These are phyloP conservation scores for Aspergillus tanneri DNA, from an alignment of 2,329 filamentous ascomycete species.

Conservation along the genomic window DNA sequence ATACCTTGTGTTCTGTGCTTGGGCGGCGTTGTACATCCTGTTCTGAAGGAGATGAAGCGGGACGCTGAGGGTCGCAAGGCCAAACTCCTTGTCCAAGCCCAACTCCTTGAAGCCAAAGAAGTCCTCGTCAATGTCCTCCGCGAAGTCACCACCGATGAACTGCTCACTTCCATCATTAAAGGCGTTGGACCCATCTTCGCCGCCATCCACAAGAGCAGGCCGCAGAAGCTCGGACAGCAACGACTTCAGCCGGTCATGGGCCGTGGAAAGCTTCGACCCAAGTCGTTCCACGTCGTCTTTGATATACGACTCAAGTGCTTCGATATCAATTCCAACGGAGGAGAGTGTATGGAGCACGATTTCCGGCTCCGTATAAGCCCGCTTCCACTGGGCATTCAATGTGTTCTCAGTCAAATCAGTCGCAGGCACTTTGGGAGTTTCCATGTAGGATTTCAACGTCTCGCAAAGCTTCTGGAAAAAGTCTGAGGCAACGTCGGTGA, in stretches of 20 bases:
- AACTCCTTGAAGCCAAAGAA: slow-evolving; percentile 98
- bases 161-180: slow-evolving; percentile 98
- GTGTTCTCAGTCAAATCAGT: slow-evolving; percentile 45
- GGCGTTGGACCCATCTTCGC: slow-evolving; percentile 79
- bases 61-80: slow-evolving; percentile 81
- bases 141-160: slow-evolving; percentile 94
- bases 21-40: slow-evolving; percentile 80
- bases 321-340: slow-evolving; percentile 79
- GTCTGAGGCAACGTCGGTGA: slow-evolving; percentile 84
- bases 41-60: slow-evolving; percentile 92
- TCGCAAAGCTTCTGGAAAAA: slow-evolving; percentile 83
- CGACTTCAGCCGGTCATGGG: slow-evolving; percentile 92
- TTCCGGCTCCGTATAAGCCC: slow-evolving; percentile 78
- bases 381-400: slow-evolving; percentile 53
- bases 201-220: slow-evolving; percentile 77
- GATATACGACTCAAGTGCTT: slow-evolving; percentile 78
- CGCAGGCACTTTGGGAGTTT: slow-evolving; percentile 71
- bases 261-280: slow-evolving; percentile 71
- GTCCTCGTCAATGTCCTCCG: slow-evolving; percentile 95
- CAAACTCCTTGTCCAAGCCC: slow-evolving; percentile 87
- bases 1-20: slow-evolving; percentile 67
- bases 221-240: slow-evolving; percentile 91
- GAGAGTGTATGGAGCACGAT: slow-evolving; percentile 80
- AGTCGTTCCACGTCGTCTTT: slow-evolving; percentile 92
- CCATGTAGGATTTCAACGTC: slow-evolving; percentile 78